Evolutionary conservation across 179 eudicot genomes (phyloP).

Genomic region (Spergularia azorica): DNA sequence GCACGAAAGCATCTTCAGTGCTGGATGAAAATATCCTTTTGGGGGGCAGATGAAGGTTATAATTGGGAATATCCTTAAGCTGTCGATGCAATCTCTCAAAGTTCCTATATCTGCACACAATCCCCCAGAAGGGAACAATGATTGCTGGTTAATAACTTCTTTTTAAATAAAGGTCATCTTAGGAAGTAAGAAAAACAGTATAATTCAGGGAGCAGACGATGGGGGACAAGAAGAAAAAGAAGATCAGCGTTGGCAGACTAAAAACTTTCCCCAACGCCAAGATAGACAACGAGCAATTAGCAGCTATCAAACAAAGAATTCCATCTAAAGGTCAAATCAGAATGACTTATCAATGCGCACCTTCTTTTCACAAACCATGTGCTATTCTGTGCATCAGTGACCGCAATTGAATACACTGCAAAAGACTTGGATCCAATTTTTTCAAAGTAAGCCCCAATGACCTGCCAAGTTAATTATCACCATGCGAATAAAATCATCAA

Average conservation of each 20-base stretch:
- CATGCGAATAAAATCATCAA: not conserved
- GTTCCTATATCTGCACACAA: slow-evolving; percentile 78
- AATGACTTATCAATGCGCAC: slow-evolving; percentile 32
- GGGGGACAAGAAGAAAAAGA: not conserved
- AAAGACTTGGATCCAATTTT: slow-evolving; percentile 86
- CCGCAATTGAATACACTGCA: slow-evolving; percentile 96
- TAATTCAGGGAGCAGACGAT: not conserved
- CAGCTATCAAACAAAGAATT: slow-evolving; percentile 1
- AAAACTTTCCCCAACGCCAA: not conserved
- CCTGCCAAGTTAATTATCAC: slow-evolving; percentile 46
- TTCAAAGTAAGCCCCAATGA: slow-evolving; percentile 92
- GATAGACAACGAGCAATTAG: not conserved
- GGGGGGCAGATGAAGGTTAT: slow-evolving; percentile 93
- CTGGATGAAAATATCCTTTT: slow-evolving; percentile 98
- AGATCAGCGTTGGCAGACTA: not conserved
- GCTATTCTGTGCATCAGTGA: slow-evolving; percentile 68
- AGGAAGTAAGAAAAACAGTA: slow-evolving; percentile 10
- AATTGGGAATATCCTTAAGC: slow-evolving; percentile 95
- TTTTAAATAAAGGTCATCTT: not conserved
- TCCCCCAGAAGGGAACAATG: slow-evolving; percentile 12
- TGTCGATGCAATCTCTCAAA: slow-evolving; percentile 96
- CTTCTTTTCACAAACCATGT: slow-evolving; percentile 99
- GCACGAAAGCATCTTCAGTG: slow-evolving; percentile 98
- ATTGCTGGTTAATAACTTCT: not conserved
- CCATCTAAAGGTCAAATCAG: not conserved